Percentiles rank a stretch among this genome's conserved stretches.
Conservation (phyloP, 169 alveolate species). For the Ichthyophthirius multifiliis region DNA sequence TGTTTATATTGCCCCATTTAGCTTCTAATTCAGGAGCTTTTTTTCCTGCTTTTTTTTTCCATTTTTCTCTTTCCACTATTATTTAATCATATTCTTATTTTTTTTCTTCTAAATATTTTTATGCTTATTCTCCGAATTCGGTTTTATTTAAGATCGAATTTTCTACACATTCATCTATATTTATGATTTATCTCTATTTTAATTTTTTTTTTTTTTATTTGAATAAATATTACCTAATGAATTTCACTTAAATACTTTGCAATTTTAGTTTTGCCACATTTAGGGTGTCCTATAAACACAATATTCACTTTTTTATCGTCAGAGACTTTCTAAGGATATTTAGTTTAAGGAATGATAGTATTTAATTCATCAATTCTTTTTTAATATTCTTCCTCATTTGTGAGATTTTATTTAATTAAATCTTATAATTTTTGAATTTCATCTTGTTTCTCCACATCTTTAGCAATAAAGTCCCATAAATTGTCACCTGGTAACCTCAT, state of each 20-base stretch:
- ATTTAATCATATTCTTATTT: constrained; percentile 67
- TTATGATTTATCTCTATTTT: constrained; percentile 68
- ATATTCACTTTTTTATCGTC: constrained; percentile 61
- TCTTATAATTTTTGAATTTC: constrained; percentile 58
- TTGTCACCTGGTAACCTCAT: constrained; percentile 83
- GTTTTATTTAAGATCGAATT: constrained; percentile 73
- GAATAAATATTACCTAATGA: too few species aligned
- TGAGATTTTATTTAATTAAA: constrained; percentile 42
- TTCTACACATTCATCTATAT: constrained; percentile 58
- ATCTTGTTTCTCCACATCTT: constrained; percentile 71
- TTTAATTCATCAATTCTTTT: constrained; percentile 7
- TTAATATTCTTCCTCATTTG: constrained; percentile 51
- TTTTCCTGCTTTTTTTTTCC: constrained; percentile 58
- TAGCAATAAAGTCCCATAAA: constrained; percentile 76
- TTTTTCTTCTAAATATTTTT: constrained; percentile 64
- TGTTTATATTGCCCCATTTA: constrained; percentile 53
- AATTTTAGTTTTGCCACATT: constrained; percentile 76
- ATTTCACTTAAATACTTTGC: constrained; percentile 67
- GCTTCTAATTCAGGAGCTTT: constrained; percentile 63
- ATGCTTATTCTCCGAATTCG: constrained; percentile 63
- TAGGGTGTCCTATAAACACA: constrained; percentile 74
- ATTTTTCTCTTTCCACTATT: constrained; percentile 32
- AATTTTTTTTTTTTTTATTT: too few species aligned
- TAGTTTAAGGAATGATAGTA: neutral
- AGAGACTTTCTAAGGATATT: constrained; percentile 69